Conservation (phyloP, 1,139 yeast genomes). For the Debaryomyces fabryi region DNA sequence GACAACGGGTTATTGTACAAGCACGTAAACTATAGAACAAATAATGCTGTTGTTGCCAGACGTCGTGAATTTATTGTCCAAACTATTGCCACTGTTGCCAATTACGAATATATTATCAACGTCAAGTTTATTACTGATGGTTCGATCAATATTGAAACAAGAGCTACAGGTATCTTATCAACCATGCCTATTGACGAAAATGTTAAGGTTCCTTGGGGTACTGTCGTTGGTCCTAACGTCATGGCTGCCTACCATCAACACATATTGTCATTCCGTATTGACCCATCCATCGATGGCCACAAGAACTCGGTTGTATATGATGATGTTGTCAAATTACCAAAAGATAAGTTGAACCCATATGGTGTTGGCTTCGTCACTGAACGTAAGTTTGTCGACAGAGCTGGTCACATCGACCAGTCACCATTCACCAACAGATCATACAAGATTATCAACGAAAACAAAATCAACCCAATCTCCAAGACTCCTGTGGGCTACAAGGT, state of each 20-base stretch:
- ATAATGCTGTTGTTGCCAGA: conserved; percentile 75
- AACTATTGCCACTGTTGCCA: conserved; percentile 87
- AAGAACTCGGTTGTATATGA: conserved; percentile 75
- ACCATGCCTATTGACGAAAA: conserved; percentile 84
- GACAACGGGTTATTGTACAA: conserved; percentile 75
- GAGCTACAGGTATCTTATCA: conserved; percentile 87
- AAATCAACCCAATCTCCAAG: conserved; percentile 73
- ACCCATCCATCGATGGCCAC: conserved; percentile 87
- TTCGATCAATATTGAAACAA: conserved; percentile 76
- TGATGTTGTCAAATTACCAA: conserved; percentile 70
- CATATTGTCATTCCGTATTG: conserved; percentile 79
- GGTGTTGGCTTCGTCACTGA: conserved; percentile 76
- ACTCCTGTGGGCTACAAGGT: conserved; percentile 85
- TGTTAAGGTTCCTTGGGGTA: conserved; percentile 79
- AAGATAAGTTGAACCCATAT: conserved; percentile 62
- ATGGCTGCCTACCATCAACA: conserved; percentile 92
- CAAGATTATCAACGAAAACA: conserved; percentile 79
- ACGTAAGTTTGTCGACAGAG: conserved; percentile 66
- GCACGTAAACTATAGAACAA: conserved; percentile 83
- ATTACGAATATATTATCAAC: conserved; percentile 83
- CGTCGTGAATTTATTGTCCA: conserved; percentile 85
- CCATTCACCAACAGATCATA: conserved; percentile 76
- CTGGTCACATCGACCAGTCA: conserved; percentile 74
- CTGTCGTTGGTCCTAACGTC: conserved; percentile 81
- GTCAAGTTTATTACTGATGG: conserved; percentile 83